Conservation (phyloP, 495 filamentous ascomycete species). For the Penicillium cinerascens region DNA sequence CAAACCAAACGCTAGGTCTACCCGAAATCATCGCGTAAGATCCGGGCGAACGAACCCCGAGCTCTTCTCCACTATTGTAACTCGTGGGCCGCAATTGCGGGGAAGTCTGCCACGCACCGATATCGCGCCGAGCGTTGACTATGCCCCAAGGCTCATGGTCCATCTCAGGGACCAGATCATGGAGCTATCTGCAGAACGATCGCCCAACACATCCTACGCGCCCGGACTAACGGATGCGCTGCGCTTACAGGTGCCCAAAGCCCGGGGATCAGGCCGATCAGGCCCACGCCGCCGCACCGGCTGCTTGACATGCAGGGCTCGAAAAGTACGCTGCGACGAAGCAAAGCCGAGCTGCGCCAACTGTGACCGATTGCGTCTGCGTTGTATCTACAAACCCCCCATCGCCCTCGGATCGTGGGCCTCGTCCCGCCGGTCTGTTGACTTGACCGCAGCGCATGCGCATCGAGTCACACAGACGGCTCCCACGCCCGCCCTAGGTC, state of each 20-base stretch:
- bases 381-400: slow-evolving; percentile 33
- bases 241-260: slow-evolving; percentile 28
- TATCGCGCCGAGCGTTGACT: background rate
- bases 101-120: slow-evolving; percentile 15
- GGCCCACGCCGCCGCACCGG: slow-evolving; percentile 43
- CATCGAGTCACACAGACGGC: slow-evolving; percentile 8
- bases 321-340: slow-evolving; percentile 47
- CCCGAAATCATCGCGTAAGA: background rate
- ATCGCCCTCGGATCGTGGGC: slow-evolving; percentile 10
- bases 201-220: background rate
- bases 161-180: slow-evolving; percentile 14
- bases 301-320: slow-evolving; percentile 43
- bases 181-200: slow-evolving; percentile 15
- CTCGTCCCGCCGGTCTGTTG: slow-evolving; percentile 7
- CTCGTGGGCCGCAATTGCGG: slow-evolving; percentile 22
- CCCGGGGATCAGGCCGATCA: slow-evolving; percentile 37
- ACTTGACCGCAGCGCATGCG: slow-evolving; percentile 7
- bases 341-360: slow-evolving; percentile 38
- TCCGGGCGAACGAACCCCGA: background rate
- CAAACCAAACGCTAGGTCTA: background rate
- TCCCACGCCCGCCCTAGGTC: slow-evolving; percentile 13
- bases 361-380: slow-evolving; percentile 36
- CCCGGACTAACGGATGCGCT: slow-evolving; percentile 37
- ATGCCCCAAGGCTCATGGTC: slow-evolving; percentile 6
- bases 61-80: slow-evolving; percentile 9